Evolutionary conservation across 1,284 basidiomycete species (phyloP), one percentile per base, ranked within the genome.

Genomic region (Sutorius eximius): DNA sequence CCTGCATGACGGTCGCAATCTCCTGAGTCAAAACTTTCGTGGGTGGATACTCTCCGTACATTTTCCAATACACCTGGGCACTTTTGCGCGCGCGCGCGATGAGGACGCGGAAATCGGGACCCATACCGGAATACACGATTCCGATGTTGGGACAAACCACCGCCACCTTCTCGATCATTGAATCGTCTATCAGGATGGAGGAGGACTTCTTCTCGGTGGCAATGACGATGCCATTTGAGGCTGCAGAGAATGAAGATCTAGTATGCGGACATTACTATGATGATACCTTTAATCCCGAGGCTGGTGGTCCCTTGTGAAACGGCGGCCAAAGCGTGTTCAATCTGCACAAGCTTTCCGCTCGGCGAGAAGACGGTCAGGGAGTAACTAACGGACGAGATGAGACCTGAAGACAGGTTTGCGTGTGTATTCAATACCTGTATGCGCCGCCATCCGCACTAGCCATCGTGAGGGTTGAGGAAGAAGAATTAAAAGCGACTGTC

Each of bases 161-260:
- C 4, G 93, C 90, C 58, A 99, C 93, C 76, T 98, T 98, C 72
- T 99, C 97, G 60, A 99, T 83, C 79, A 96, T 93, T 16, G 92
- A 92, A 74, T 98, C 94, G 78, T 99, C 97, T 61, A 99, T 93
- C 59, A 99, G 84, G 63, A 98, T 89, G 18, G 97, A 99, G 16
- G 95, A 94, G 10, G 95, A 86, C 76, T 98, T 98, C 86, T 99
- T 99, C 79, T 99, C 97, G 3, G 97, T 98, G 29, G 97, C 97
- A 63, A 99, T 95, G 59, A 99, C 97, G 65, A 99, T 95, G 51
- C 97, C 97, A 74, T 99, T 98, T 41, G 95, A 92, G 34, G 97
- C 95, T 98, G 72, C 7, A 60, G 43, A 60, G 51, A 45, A 64
- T 49, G 56, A 62, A 52, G 53, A 49, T 43, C 51, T 18, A 53